Conservation (phyloP, 371 early-diverging fungal species). For the Actinomortierella wolfii region DNA sequence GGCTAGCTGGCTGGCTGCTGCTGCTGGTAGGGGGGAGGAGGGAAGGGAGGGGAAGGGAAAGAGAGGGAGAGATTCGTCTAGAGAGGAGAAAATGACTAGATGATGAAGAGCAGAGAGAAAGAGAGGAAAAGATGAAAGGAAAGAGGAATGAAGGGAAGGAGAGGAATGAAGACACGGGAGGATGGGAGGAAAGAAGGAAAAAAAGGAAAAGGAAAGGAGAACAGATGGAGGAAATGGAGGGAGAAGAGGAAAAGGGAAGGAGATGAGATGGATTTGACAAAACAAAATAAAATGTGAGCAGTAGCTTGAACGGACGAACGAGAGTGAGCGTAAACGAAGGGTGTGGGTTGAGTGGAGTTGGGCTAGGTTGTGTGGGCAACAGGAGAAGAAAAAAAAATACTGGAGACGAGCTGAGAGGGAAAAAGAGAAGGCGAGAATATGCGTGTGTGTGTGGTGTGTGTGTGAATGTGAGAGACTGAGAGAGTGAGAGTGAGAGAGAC, state of each 20-base stretch:
- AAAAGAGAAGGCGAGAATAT: not conserved
- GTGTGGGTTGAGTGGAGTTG: too few species aligned
- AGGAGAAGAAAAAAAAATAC: not conserved
- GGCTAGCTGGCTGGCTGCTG: too few species aligned
- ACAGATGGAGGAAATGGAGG: not conserved
- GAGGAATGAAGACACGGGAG: conserved; percentile 1
- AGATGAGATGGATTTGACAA: conserved; percentile 1
- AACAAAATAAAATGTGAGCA: not conserved
- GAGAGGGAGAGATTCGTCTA: too few species aligned
- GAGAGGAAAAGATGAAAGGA: not conserved
- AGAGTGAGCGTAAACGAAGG: not conserved
- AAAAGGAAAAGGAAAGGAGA: not conserved
- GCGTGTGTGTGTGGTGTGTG: not conserved
- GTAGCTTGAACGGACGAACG: not conserved
- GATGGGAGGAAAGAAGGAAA: not conserved
- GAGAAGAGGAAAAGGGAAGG: not conserved
- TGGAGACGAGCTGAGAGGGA: not conserved
- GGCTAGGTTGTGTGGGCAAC: too few species aligned
- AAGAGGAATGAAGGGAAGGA: not conserved
- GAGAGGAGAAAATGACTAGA: not conserved
- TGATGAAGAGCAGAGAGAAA: conserved; percentile 1
- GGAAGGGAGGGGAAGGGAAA: too few species aligned
- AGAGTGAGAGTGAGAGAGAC: conserved; percentile 1
- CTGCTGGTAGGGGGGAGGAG: too few species aligned
- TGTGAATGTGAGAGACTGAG: not conserved